Evolutionary conservation across 2,329 filamentous ascomycete species (phyloP), one percentile per base, ranked within the genome.

Genomic region (Ceratocystis albifundus): DNA sequence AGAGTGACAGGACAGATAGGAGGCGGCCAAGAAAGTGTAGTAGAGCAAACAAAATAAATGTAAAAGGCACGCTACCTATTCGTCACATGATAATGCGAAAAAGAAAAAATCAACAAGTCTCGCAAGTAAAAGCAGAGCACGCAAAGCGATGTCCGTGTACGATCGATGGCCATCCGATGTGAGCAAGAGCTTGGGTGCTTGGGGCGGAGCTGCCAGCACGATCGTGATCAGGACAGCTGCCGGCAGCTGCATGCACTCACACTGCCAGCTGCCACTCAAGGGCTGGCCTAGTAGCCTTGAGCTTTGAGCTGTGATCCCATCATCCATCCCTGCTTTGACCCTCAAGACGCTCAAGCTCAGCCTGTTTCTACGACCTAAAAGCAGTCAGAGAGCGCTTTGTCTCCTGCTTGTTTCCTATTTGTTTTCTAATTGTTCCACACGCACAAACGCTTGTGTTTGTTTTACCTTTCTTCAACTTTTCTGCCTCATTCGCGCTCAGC

Each of bases 11-110:
- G 28, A 15, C 36, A 41, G 36, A 41, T 12, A 15, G 36, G 36
- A 15, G 36, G 36, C 10, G 10, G 36, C 36, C 36, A 41, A 41
- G 36, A 15, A 12, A 41, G 12, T 12, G 36, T 41, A 4, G 12
- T 41, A 41, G 44, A 59, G 62, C 45, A 25, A 44, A 41, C 28
- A 55, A 53, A 22, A 57, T 41, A 57, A 59, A 36, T 36, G 55
- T 20, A 36, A 15, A 22, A 36, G 55, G 8, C 25, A 4, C 8
- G 30, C 25, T 36, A 15, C 2, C n/a, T 53, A 22, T 20, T 44
- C 46, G 28, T 66, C 57, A 66, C 65, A 66, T 66, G 65, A 30
- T 57, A 66, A 53, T 61, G 61, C 50, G 28, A 61, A 57, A 50
- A 28, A 66, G 28, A 61, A 57, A 50, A 28, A 66, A 62, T 22